A percentile compares a stretch with the other conserved stretches of the same genome.
phyloP scores from a whole-genome alignment of 371 early-diverging fungal genomes.

The Circinella umbellata region DNA sequence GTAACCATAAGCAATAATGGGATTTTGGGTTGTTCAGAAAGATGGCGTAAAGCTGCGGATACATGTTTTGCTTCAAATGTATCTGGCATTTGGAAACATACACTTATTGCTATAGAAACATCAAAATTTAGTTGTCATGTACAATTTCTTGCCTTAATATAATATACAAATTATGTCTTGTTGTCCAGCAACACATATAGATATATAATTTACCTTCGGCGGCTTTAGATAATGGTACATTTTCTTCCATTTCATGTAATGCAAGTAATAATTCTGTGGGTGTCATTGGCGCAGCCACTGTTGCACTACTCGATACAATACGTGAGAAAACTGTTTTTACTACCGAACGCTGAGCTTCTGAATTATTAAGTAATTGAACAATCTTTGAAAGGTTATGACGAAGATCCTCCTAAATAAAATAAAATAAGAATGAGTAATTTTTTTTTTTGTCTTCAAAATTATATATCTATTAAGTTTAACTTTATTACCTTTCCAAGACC shows the following conservation, averaged over 20 bases:
- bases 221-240: constrained; percentile 38
- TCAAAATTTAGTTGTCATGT: neutral
- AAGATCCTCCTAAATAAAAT: constrained; percentile 52
- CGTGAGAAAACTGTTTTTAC: constrained; percentile 67
- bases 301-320: constrained; percentile 45
- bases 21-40: constrained; percentile 67
- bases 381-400: constrained; percentile 62
- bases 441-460: no score
- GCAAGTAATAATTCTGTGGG: constrained; percentile 32
- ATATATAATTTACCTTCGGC: constrained; percentile 50
- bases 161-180: neutral
- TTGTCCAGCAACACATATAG: neutral
- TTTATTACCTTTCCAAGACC: constrained; percentile 64
- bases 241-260: constrained; percentile 40
- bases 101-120: constrained; percentile 57
- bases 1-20: constrained; percentile 80
- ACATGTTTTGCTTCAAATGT: constrained; percentile 72
- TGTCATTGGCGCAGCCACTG: constrained; percentile 29
- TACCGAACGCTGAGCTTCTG: constrained; percentile 58
- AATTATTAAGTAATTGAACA: constrained; percentile 66
- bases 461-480: no score
- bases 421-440: no score
- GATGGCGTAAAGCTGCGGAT: constrained; percentile 64
- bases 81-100: constrained; percentile 71
- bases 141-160: neutral